Percentiles rank a stretch among this genome's conserved stretches.
Evolutionary conservation across 2,329 filamentous ascomycete species (phyloP).

Genomic region (Ilyonectria mors-panacis): DNA sequence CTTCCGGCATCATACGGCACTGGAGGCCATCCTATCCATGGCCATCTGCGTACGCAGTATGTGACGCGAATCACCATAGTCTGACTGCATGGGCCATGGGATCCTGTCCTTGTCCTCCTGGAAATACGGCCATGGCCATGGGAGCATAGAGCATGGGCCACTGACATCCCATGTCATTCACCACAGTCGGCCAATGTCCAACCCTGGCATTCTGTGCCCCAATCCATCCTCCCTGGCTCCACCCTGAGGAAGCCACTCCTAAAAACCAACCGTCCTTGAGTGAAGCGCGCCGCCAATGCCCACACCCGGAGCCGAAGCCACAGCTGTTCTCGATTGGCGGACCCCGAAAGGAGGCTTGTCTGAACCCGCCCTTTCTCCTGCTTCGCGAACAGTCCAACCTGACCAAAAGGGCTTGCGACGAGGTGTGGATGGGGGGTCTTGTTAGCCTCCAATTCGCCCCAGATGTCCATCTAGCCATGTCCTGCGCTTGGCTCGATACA

Average conservation of each 20-base stretch:
- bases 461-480: constrained; percentile 42
- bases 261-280: constrained; percentile 45
- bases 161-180: constrained; percentile 29
- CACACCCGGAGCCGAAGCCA: constrained; percentile 47
- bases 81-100: constrained; percentile 37
- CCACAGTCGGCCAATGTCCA: constrained; percentile 37
- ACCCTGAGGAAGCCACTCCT: constrained; percentile 42
- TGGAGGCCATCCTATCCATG: constrained; percentile 12
- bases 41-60: constrained; percentile 16
- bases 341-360: constrained; percentile 44
- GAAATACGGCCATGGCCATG: constrained; percentile 24
- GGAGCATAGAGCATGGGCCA: constrained; percentile 19
- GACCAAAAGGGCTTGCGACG: constrained; percentile 34
- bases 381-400: constrained; percentile 40
- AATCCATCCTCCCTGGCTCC: constrained; percentile 32
- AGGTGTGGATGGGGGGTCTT: constrained; percentile 37
- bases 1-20: constrained; percentile 24
- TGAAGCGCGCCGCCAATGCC: constrained; percentile 31
- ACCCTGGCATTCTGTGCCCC: constrained; percentile 37
- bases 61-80: constrained; percentile 34
- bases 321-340: constrained; percentile 44
- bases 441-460: constrained; percentile 39
- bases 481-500: constrained; percentile 45
- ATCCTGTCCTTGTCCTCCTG: constrained; percentile 22
- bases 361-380: constrained; percentile 41